Evolutionary conservation across 2,329 filamentous ascomycete genomes (phyloP).

Genomic region (Byssochlamys sp.): DNA sequence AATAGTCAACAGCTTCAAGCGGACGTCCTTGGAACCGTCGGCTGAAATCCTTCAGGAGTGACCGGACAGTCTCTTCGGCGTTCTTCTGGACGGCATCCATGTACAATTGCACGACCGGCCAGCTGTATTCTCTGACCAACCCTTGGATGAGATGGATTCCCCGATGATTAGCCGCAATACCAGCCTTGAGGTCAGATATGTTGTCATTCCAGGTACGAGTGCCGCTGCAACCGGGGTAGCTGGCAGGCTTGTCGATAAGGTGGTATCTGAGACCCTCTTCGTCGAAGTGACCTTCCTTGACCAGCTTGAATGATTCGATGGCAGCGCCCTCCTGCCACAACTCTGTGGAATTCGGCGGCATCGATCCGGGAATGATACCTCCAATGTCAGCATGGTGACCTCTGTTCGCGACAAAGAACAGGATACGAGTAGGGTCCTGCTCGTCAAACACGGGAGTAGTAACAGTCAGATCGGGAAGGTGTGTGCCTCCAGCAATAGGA

Average conservation of each 20-base stretch:
- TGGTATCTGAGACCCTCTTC: constrained; percentile 65
- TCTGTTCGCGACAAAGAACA: constrained; percentile 72
- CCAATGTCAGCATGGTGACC: constrained; percentile 80
- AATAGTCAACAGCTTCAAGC: constrained; percentile 68
- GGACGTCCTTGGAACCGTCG: constrained; percentile 59
- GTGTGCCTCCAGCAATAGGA: constrained; percentile 73
- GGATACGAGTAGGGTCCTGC: constrained; percentile 54
- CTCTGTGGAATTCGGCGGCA: constrained; percentile 54
- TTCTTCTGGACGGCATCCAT: constrained; percentile 77
- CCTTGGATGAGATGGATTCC: constrained; percentile 68
- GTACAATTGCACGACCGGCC: constrained; percentile 63
- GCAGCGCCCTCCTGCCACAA: constrained; percentile 41
- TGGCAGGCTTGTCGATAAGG: constrained; percentile 62
- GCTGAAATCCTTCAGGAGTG: constrained; percentile 62
- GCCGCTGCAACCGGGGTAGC: constrained; percentile 65
- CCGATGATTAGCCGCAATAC: constrained; percentile 78
- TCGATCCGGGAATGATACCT: constrained; percentile 69
- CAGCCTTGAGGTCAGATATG: constrained; percentile 75
- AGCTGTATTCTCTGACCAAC: constrained; percentile 65
- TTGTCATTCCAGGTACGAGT: constrained; percentile 74
- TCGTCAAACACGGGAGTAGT: constrained; percentile 67
- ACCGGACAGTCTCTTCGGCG: constrained; percentile 65
- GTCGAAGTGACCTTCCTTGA: constrained; percentile 67
- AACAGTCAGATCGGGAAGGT: constrained; percentile 73
- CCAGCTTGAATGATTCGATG: constrained; percentile 50